A percentile compares a stretch with the other conserved stretches of the same genome.
Conservation (phyloP, 169 alveolate genomes). For the Plasmodium fragile region DNA sequence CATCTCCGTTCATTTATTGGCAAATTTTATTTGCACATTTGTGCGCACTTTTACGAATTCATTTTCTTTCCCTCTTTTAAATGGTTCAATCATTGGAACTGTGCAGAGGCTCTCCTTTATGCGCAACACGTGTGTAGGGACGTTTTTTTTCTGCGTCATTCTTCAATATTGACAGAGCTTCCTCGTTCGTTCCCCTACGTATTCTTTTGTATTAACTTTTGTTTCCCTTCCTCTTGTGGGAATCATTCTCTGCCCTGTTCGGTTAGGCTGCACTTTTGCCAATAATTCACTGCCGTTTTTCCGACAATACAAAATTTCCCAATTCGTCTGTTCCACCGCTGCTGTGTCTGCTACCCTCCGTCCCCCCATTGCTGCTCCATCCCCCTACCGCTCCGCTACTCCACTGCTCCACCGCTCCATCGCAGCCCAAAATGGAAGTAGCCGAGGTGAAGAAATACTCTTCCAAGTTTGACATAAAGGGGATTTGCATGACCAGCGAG, state of each 20-base stretch:
- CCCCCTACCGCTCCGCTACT: neutral
- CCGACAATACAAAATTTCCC: neutral
- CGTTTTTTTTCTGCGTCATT: neutral
- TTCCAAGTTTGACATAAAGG: constrained; percentile 60
- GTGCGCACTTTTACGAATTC: neutral
- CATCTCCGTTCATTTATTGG: neutral
- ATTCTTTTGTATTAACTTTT: neutral
- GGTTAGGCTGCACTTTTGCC: neutral
- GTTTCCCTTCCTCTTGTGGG: neutral
- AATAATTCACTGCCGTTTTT: no score
- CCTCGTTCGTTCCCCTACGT: neutral
- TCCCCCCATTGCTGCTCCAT: neutral
- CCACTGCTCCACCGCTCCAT: neutral
- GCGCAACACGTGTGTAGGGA: neutral
- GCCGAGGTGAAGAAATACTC: constrained; percentile 47
- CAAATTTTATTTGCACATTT: neutral
- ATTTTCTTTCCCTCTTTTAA: neutral
- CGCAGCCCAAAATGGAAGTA: constrained; percentile 14
- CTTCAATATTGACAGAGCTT: neutral
- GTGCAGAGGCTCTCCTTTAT: neutral
- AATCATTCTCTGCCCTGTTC: neutral
- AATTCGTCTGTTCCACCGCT: neutral
- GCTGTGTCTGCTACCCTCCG: neutral
- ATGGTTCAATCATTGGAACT: neutral
- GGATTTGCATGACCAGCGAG: constrained; percentile 73